Base-by-base conservation (phyloP, 495 filamentous ascomycete species). In the Talaromyces borbonicus region DNA sequence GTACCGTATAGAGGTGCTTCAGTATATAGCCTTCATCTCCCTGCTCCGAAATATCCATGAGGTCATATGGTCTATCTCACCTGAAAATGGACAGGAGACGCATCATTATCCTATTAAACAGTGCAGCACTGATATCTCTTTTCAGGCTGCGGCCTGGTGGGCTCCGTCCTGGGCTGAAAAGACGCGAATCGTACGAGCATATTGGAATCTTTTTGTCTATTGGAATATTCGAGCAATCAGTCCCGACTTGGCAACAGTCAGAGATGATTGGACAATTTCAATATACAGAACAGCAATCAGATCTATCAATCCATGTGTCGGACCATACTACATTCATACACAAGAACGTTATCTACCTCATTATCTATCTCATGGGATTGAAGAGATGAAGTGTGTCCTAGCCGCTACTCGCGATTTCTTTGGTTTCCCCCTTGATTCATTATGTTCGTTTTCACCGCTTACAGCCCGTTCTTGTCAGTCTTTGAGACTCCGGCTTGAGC, bases 361-460 rank as follows among this genome's bases (percentile, higher is more conserved):
- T 35, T 18, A 14, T 15, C 1, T 36, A 16, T 12, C 14, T 38
- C 35, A 38, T 38, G 35, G 22, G 12, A 27, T 46, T 9, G 30
- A 35, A 26, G 30, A 46, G n/a, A 46, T 46, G 43, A 46, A 36
- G 43, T 46, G 43, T 36, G 43, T 46, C 8, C 43, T 46, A 3
- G 30, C 1, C 5, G 30, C 43, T 35, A 46, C 43, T 36, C 43
- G 29, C 26, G 43, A 46, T 14, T 33, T 45, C 18, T 33, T 45
- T 0, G 25, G 42, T 1, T 12, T 33, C 0, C 40, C 40, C 40
- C 24, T 22, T 43, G 42, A 45, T 33, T 45, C 42, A 1, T 25
- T 9, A 8, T 6, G 2, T 9, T 44, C 26, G 23, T 44, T 44
- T 44, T 15, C 15, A 0, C 42, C 42, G 5, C 25, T 45, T 35